phyloP scores from a whole-genome alignment of 2,329 filamentous ascomycete genomes.

The Fusarium xyrophilum region DNA sequence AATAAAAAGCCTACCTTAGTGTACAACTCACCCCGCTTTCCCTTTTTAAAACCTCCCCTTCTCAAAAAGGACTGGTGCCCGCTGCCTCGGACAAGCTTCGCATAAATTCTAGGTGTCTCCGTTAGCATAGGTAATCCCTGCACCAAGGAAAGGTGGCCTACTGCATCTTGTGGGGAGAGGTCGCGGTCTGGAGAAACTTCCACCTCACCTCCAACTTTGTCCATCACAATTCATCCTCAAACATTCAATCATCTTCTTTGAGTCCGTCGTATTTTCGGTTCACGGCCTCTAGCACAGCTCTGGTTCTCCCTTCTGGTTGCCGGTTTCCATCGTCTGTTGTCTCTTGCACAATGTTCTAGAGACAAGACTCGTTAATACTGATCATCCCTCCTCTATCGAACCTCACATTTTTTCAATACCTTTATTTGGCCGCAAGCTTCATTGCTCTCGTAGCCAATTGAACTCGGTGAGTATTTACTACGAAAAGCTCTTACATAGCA shows the following conservation, averaged over 20 bases:
- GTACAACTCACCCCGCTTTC: conserved; percentile 30
- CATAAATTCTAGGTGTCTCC: conserved; percentile 42
- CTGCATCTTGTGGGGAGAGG: conserved; percentile 42
- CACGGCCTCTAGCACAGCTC: conserved; percentile 47
- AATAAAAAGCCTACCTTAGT: not conserved
- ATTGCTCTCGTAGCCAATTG: conserved; percentile 33
- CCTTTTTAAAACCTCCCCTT: conserved; percentile 19
- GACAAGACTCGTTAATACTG: conserved; percentile 41
- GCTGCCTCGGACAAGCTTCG: conserved; percentile 40
- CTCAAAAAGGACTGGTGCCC: conserved; percentile 16
- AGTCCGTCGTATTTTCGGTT: conserved; percentile 35
- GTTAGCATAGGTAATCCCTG: conserved; percentile 26
- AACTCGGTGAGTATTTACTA: conserved; percentile 17
- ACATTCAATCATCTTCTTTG: conserved; percentile 37
- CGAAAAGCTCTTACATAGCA: not conserved
- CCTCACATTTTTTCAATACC: conserved; percentile 21
- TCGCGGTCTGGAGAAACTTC: conserved; percentile 48
- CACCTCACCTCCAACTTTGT: conserved; percentile 50
- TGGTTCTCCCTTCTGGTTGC: conserved; percentile 52
- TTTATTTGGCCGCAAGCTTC: conserved; percentile 35
- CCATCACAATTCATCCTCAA: conserved; percentile 39
- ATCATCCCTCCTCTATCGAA: conserved; percentile 36
- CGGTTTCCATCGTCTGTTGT: conserved; percentile 47
- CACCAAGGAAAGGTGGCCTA: conserved; percentile 35
- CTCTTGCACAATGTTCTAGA: conserved; percentile 52